These are phyloP conservation scores for Ophiostoma pallidulum DNA, from an alignment of 2,329 filamentous ascomycete species.

Conservation along the genomic window DNA sequence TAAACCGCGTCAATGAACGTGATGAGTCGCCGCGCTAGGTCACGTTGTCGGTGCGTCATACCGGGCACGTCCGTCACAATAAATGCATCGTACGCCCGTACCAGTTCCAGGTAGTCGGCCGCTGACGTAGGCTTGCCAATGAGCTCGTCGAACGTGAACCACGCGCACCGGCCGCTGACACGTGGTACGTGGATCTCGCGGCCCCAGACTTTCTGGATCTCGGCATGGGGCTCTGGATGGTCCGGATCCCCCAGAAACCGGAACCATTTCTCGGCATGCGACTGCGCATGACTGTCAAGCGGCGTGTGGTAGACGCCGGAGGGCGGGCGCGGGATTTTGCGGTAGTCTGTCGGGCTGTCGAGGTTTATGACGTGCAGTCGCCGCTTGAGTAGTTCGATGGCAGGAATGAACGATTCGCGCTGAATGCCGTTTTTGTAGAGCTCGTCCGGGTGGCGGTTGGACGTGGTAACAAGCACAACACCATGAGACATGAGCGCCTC, in stretches of 20 bases:
- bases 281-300: conserved; percentile 64
- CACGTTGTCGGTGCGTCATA: conserved; percentile 79
- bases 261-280: conserved; percentile 93
- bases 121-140: conserved; percentile 83
- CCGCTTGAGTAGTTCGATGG: conserved; percentile 82
- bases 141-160: conserved; percentile 87
- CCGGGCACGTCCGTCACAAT: conserved; percentile 84
- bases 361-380: conserved; percentile 85
- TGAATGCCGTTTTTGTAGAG: conserved; percentile 98
- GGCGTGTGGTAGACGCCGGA: conserved; percentile 91
- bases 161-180: conserved; percentile 78
- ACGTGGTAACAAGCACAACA: conserved; percentile 92
- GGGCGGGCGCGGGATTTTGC: conserved; percentile 87
- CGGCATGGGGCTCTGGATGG: conserved; percentile 62
- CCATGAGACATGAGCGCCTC: conserved; percentile 92
- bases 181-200: conserved; percentile 78
- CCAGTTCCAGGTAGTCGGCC: conserved; percentile 89
- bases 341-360: conserved; percentile 91
- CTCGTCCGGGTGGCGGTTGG: conserved; percentile 91
- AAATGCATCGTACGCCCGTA: conserved; percentile 83
- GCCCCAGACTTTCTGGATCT: conserved; percentile 83
- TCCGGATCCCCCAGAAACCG: conserved; percentile 81
- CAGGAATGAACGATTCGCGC: conserved; percentile 87
- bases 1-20: conserved; percentile 97
- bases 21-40: conserved; percentile 87